Base-by-base conservation (phyloP, 2,329 filamentous ascomycete species). In the Pseudogymnoascus sp. region DNA sequence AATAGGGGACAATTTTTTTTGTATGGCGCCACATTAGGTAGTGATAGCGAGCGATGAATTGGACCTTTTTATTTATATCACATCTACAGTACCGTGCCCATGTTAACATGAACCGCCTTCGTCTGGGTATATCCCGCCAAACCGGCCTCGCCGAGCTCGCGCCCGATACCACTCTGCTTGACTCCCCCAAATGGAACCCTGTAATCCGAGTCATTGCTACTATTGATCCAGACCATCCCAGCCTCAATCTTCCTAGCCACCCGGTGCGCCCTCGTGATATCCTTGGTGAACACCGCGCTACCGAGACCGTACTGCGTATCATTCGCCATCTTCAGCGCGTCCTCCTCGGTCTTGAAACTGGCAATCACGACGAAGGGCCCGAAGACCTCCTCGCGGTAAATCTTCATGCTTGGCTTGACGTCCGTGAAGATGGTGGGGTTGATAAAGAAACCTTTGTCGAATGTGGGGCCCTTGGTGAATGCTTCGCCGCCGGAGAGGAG, bases 161-260 rank as follows among this genome's bases (percentile, higher is more conserved):
- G 85, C 50, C 90, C 90, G 61, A 91, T 58, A 64, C 90, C 90
- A 28, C 78, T 83, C 75, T 91, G 82, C 76, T 92, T 93, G 78
- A 82, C 90, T 0, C 91, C 90, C 60, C 88, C 87, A 67, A 92
- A 92, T 15, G 71, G 74, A 58, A 87, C 68, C 67, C 84, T 79
- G 75, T 85, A 83, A 73, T 88, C 83, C 1, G 94, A 77, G 64
- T 85, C 77, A 76, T 95, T 95, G 77, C 93, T 69, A 58, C 62
- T 67, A 58, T 69, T 67, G 61, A 70, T 69, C 70, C 71, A 73
- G 59, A 72, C 70, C 35, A 70, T 73, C 67, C 82, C 86, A 28
- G 86, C 86, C 69, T 78, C 79, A 68, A 89, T 76, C 11, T 75
- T 75, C 71, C 87, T 87, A 64, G 84, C 81, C 18, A 88, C 84